A percentile compares a stretch with the other conserved stretches of the same genome.
Conservation (phyloP, 2,329 filamentous ascomycete genomes). For the Arthrinium puccinioides region DNA sequence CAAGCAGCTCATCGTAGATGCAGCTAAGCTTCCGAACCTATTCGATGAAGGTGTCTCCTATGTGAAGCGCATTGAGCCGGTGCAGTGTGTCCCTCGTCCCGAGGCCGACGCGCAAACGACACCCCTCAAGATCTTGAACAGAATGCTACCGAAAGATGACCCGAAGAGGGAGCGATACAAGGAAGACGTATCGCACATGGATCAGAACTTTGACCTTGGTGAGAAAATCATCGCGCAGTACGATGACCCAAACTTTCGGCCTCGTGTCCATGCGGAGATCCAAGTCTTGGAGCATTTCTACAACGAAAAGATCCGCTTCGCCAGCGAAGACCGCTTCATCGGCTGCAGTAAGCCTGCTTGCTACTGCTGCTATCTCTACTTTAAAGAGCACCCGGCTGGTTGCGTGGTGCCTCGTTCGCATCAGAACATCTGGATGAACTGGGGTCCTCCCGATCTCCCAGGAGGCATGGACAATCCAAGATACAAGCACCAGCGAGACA, state of each 20-base stretch:
- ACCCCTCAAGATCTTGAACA: constrained; percentile 21
- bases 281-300: constrained; percentile 40
- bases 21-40: constrained; percentile 19
- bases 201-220: constrained; percentile 17
- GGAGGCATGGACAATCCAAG: constrained; percentile 5
- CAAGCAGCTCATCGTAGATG: constrained; percentile 27
- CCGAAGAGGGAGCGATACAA: constrained; percentile 6
- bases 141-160: constrained; percentile 19
- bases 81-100: constrained; percentile 9
- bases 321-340: constrained; percentile 34
- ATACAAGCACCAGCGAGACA: constrained; percentile 12
- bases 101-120: constrained; percentile 18
- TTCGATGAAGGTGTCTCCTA: constrained; percentile 19
- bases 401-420: constrained; percentile 27
- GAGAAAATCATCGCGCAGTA: constrained; percentile 18
- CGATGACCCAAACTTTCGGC: constrained; percentile 15
- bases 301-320: constrained; percentile 22
- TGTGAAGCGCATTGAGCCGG: constrained; percentile 14
- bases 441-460: constrained; percentile 22
- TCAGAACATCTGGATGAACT: constrained; percentile 31
- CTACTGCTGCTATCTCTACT: constrained; percentile 39
- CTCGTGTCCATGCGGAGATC: constrained; percentile 37
- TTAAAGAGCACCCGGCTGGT: constrained; percentile 28
- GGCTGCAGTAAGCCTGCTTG: constrained; percentile 46
- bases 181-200: constrained; percentile 15